Base-by-base conservation (phyloP, 2,329 filamentous ascomycete species). In the Ophiostoma himal-ulmi region DNA sequence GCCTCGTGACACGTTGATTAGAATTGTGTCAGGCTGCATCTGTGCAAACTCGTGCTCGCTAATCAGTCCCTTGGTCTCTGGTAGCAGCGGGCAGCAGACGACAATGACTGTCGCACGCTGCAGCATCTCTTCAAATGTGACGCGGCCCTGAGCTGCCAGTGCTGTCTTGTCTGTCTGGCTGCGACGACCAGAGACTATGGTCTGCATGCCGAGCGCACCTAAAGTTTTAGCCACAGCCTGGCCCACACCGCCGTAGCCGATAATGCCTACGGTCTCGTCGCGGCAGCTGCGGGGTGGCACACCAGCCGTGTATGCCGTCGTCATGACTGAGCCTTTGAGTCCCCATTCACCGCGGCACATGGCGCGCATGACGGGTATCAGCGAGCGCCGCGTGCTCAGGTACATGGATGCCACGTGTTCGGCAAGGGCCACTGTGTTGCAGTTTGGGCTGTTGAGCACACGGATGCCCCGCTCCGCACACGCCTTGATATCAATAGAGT, bases 201-300 rank as follows among this genome's bases (percentile, higher is more conserved):
- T 73, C 60, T 76, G 74, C 78, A 80, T 79, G 8, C 76, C 78
- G 17, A 80, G 75, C 0, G 74, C 76, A 2, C 68, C 52, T 8
- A 75, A 73, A 1, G 76, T 72, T 67, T 76, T 77, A 22, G 75
- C 78, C 66, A 78, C 76, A 5, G 74, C 74, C 34, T 75, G 72
- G 7, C 79, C 78, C 57, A 80, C 79, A 57, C 77, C 76, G 8
- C 79, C 79, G 68, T 79, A 75, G 2, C 78, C 79, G 26, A 80
- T 74, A 39, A 80, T 75, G n/a, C 76, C 78, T 1, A 78, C 72
- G 2, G 74, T 73, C 68, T 73, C 54, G 73, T 75, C 68, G 68
- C 68, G 26, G 67, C 67, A 37, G 74, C 75, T 71, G 75, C 71
- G 65, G 39, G 72, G 26, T 72, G 71, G 71, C 70, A 72, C 34